These are phyloP conservation scores for Clathrus columnatus DNA, from an alignment of 768 basidiomycete species.

Conservation along the genomic window DNA sequence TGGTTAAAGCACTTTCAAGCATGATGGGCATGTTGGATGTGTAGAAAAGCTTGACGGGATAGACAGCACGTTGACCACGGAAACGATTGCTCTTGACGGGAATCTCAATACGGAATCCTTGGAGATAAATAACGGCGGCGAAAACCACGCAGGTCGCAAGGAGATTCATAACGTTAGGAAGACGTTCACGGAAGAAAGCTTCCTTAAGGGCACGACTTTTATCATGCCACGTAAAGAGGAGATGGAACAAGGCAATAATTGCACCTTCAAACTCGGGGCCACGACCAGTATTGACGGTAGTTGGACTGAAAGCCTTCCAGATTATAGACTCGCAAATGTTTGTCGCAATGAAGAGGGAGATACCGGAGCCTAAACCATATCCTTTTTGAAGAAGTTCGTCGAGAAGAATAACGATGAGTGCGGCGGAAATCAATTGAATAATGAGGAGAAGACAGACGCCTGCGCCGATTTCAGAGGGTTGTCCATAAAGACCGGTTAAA, in stretches of 20 bases:
- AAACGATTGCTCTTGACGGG: constrained; percentile 95
- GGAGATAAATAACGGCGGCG: constrained; percentile 93
- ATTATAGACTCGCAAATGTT: constrained; percentile 99
- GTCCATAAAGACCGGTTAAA: constrained; percentile 92
- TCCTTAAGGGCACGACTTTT: constrained; percentile 94
- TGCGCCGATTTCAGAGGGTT: constrained; percentile 85
- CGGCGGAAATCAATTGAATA: constrained; percentile 88
- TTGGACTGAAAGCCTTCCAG: constrained; percentile 99
- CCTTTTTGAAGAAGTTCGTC: constrained; percentile 99
- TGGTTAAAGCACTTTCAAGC: constrained; percentile 88
- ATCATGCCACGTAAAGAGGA: constrained; percentile 97
- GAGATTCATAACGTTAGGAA: constrained; percentile 98
- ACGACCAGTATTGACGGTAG: constrained; percentile 95
- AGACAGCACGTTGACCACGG: constrained; percentile 91
- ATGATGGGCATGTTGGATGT: constrained; percentile 99
- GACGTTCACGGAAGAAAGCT: constrained; percentile 94
- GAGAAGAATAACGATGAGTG: constrained; percentile 95
- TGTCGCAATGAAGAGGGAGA: constrained; percentile 98
- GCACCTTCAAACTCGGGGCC: constrained; percentile 98
- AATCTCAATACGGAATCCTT: constrained; percentile 98
- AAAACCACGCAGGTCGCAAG: constrained; percentile 89
- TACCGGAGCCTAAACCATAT: constrained; percentile 96
- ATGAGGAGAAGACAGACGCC: constrained; percentile 96
- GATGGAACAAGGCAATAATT: constrained; percentile 91
- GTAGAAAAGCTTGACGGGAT: constrained; percentile 98